Percentiles rank a stretch among this genome's conserved stretches.
phyloP scores from a whole-genome alignment of 371 early-diverging fungal species.

The Choanephora cucurbitarum region DNA sequence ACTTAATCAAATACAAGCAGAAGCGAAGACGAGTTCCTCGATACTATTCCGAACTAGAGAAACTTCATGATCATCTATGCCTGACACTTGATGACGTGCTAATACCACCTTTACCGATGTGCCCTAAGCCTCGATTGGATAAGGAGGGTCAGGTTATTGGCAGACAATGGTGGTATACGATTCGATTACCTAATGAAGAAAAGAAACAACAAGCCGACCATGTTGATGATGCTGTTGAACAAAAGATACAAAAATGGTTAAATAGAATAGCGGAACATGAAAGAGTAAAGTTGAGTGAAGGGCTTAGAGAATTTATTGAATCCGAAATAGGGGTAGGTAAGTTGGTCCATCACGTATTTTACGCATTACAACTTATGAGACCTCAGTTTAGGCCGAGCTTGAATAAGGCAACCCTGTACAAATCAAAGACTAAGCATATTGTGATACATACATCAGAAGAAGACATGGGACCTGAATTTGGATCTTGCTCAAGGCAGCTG shows the following conservation, averaged over 20 bases:
- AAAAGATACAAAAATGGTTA: slow-evolving; percentile 42
- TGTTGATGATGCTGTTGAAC: slow-evolving; percentile 14
- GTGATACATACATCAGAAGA: slow-evolving; percentile 19
- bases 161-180: slow-evolving; percentile 41
- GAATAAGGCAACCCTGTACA: not conserved
- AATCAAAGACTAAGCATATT: slow-evolving; percentile 14
- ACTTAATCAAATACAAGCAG: slow-evolving; percentile 40
- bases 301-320: slow-evolving; percentile 48
- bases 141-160: slow-evolving; percentile 30
- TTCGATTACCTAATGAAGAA: slow-evolving; percentile 14
- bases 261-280: slow-evolving; percentile 38
- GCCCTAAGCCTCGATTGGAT: slow-evolving; percentile 39
- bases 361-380: not conserved
- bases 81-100: slow-evolving; percentile 39
- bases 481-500: slow-evolving; percentile 17
- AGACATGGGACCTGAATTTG: slow-evolving; percentile 42
- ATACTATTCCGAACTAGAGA: slow-evolving; percentile 44
- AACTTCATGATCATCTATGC: slow-evolving; percentile 31
- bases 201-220: not conserved
- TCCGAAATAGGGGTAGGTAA: slow-evolving; percentile 50
- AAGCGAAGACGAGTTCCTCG: slow-evolving; percentile 46
- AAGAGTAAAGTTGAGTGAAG: slow-evolving; percentile 38
- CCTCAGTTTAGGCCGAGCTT: slow-evolving; percentile 25
- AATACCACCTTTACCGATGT: slow-evolving; percentile 39
- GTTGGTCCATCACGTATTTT: not conserved